phyloP scores from a whole-genome alignment of 306 rosid genomes.

The Prunus persica region DNA sequence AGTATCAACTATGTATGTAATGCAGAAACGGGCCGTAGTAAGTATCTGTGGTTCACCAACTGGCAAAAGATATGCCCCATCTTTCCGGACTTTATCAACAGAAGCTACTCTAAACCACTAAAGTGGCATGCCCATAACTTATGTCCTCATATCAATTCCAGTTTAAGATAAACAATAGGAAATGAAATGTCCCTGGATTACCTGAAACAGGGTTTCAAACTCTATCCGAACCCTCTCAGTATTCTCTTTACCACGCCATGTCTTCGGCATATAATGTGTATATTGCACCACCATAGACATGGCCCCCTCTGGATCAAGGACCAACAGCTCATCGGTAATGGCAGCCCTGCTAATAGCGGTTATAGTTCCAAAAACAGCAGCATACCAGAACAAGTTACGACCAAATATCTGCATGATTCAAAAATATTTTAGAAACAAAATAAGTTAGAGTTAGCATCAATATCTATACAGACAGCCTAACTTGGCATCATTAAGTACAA shows the following conservation, averaged over 20 bases:
- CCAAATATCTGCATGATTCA: slow-evolving; percentile 64
- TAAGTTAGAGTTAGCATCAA: neutral
- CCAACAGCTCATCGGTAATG: slow-evolving; percentile 59
- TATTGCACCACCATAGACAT: slow-evolving; percentile 85
- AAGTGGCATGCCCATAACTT: neutral
- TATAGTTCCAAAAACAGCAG: slow-evolving; percentile 88
- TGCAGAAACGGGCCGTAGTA: neutral
- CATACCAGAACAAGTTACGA: slow-evolving; percentile 95
- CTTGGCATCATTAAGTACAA: slow-evolving; percentile 1
- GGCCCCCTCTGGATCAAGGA: slow-evolving; percentile 77
- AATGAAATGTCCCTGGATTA: slow-evolving; percentile 13
- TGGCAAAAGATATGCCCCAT: neutral
- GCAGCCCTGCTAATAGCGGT: slow-evolving; percentile 85
- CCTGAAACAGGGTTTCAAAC: slow-evolving; percentile 94
- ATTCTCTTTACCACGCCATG: slow-evolving; percentile 92
- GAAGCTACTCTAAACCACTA: neutral
- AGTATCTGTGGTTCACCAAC: neutral
- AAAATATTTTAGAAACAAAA: slow-evolving; percentile 4
- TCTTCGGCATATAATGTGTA: slow-evolving; percentile 94
- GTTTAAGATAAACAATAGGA: neutral
- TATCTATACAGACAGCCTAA: neutral
- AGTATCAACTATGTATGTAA: neutral
- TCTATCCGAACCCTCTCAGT: slow-evolving; percentile 54
- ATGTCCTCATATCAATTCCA: neutral
- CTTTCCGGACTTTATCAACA: too few species aligned